Percentiles rank a stretch among this genome's conserved stretches.
Evolutionary conservation across 495 filamentous ascomycete species (phyloP).

Genomic region (Lepidopterella palustris): DNA sequence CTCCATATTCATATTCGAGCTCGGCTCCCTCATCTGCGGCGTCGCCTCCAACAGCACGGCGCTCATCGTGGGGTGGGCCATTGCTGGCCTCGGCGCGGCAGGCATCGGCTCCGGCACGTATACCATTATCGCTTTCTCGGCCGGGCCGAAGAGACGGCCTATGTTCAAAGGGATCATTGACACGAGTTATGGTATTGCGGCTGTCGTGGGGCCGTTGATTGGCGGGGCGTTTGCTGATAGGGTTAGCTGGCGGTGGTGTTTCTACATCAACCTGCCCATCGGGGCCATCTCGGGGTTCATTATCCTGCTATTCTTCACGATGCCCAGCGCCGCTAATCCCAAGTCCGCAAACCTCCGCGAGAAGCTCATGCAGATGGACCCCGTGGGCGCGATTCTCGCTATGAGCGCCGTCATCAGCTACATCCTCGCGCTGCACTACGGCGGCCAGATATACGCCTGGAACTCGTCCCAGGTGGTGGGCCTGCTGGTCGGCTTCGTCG

Average conservation of each 20-base stretch:
- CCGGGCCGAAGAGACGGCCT: slow-evolving; percentile 33
- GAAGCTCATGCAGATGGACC: slow-evolving; percentile 57
- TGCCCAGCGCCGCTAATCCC: neutral
- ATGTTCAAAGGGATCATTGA: slow-evolving; percentile 40
- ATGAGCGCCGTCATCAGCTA: slow-evolving; percentile 9
- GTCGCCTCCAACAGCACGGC: slow-evolving; percentile 29
- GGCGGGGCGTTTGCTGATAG: slow-evolving; percentile 44
- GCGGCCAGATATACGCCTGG: slow-evolving; percentile 8
- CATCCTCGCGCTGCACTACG: slow-evolving; percentile 15
- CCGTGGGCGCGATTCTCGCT: slow-evolving; percentile 46
- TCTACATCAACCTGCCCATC: slow-evolving; percentile 61
- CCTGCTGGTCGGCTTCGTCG: slow-evolving; percentile 20
- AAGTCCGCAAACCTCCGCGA: slow-evolving; percentile 23
- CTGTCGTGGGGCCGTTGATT: slow-evolving; percentile 43
- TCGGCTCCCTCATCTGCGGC: slow-evolving; percentile 8
- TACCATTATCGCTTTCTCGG: slow-evolving; percentile 31
- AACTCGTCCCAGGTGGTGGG: slow-evolving; percentile 8
- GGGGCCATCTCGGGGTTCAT: slow-evolving; percentile 52
- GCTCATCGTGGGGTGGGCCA: slow-evolving; percentile 26
- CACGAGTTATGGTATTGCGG: slow-evolving; percentile 35
- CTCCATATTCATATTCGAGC: slow-evolving; percentile 31
- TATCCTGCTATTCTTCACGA: slow-evolving; percentile 52
- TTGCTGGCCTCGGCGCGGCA: slow-evolving; percentile 27
- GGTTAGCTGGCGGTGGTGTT: slow-evolving; percentile 46
- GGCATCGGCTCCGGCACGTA: slow-evolving; percentile 27